These are phyloP conservation scores for Boletus fagicola DNA, from an alignment of 768 basidiomycete genomes.

Conservation along the genomic window DNA sequence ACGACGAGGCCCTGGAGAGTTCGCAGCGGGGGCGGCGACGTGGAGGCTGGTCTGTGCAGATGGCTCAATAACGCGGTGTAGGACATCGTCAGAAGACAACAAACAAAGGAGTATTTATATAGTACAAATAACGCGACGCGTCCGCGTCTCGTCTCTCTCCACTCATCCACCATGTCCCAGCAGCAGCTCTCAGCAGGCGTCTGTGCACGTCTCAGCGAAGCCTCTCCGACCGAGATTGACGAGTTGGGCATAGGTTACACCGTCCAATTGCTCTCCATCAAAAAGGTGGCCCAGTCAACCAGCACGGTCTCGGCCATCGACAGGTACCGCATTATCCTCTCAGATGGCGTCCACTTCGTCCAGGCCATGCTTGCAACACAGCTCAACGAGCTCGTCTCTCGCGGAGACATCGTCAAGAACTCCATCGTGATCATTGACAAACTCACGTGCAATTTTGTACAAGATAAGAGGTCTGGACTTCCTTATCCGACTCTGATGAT, in stretches of 20 bases:
- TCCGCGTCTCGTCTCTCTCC: neutral
- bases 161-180: slow-evolving; percentile 39
- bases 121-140: slow-evolving; percentile 21
- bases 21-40: slow-evolving; percentile 11
- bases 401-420: slow-evolving; percentile 60
- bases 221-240: slow-evolving; percentile 33
- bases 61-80: slow-evolving; percentile 27
- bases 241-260: slow-evolving; percentile 40
- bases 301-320: slow-evolving; percentile 42
- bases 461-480: slow-evolving; percentile 65
- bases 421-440: slow-evolving; percentile 68
- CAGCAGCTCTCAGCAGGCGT: slow-evolving; percentile 55
- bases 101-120: slow-evolving; percentile 8
- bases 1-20: slow-evolving; percentile 29
- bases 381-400: slow-evolving; percentile 71
- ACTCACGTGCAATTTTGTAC: slow-evolving; percentile 79
- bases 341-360: slow-evolving; percentile 81
- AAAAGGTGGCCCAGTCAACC: slow-evolving; percentile 53
- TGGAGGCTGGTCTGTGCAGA: slow-evolving; percentile 27
- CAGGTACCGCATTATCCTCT: slow-evolving; percentile 79
- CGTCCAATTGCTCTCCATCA: slow-evolving; percentile 82
- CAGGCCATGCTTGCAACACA: slow-evolving; percentile 97
- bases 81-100: slow-evolving; percentile 10
- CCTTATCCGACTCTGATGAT: neutral
- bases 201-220: slow-evolving; percentile 47